Evolutionary conservation across 2,329 filamentous ascomycete species (phyloP).

Genomic region (Scytalidium sp.): DNA sequence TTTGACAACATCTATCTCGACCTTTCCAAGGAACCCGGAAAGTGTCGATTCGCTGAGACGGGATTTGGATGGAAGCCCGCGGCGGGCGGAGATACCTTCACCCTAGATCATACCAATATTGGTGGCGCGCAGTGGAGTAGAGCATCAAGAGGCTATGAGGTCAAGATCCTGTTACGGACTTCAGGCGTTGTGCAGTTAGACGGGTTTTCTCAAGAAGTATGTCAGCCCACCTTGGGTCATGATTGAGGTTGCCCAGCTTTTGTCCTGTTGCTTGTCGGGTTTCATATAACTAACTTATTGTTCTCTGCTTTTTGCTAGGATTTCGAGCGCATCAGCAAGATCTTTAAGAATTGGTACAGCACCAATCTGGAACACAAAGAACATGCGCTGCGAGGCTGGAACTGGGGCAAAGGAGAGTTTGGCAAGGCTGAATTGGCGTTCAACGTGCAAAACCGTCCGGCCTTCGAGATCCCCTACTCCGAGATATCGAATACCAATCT

Average conservation of each 20-base stretch:
- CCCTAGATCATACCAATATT: conserved; percentile 84
- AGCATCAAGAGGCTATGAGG: conserved; percentile 86
- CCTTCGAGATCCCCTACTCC: conserved; percentile 95
- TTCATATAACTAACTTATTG: conserved; percentile 4
- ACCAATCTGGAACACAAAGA: conserved; percentile 89
- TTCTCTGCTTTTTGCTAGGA: conserved; percentile 53
- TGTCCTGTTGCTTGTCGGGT: too few relatives aligned
- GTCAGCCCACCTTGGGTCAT: conserved; percentile 10
- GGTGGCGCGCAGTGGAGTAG: conserved; percentile 90
- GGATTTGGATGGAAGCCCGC: conserved; percentile 94
- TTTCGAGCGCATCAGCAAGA: conserved; percentile 83
- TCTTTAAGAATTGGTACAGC: conserved; percentile 98
- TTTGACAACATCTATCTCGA: conserved; percentile 98
- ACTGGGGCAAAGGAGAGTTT: conserved; percentile 98
- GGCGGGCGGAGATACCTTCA: conserved; percentile 87
- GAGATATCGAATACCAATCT: conserved; percentile 98
- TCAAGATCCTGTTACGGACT: conserved; percentile 84
- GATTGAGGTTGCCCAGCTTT: too few relatives aligned
- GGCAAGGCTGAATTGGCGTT: conserved; percentile 92
- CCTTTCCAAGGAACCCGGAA: conserved; percentile 86
- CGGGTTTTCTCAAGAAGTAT: conserved; percentile 83
- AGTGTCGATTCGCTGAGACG: conserved; percentile 91
- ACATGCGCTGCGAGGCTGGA: conserved; percentile 94
- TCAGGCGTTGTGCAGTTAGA: conserved; percentile 90
- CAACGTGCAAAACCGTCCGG: conserved; percentile 93